phyloP scores from a whole-genome alignment of 1,284 basidiomycete species.

The Leccinum holopus region DNA sequence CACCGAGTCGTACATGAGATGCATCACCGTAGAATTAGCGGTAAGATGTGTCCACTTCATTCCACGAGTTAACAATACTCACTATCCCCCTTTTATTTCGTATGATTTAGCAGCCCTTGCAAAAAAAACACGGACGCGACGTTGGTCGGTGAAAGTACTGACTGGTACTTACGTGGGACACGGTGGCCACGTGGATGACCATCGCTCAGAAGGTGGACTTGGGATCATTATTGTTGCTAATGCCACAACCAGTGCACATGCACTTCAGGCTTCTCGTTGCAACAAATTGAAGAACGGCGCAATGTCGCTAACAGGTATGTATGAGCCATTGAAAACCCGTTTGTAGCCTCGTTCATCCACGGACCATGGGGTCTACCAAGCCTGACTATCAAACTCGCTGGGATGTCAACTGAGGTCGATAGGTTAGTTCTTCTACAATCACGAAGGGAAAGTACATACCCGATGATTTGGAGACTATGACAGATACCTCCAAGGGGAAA shows the following conservation, averaged over 20 bases:
- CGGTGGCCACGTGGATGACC: no score
- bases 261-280: no score
- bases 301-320: no score
- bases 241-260: background rate
- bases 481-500: background rate
- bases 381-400: background rate
- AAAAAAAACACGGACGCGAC: background rate
- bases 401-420: background rate
- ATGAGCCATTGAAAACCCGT: no score
- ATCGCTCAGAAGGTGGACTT: no score
- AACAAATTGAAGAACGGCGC: no score
- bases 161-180: no score
- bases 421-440: background rate
- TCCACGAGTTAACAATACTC: constrained; percentile 2
- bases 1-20: background rate
- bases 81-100: constrained; percentile 2
- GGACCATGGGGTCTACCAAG: background rate
- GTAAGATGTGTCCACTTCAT: background rate
- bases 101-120: background rate
- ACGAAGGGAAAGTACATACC: background rate
- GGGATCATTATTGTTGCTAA: no score
- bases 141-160: no score
- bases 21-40: background rate
- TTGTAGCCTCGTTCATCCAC: background rate
- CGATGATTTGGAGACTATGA: background rate